A percentile compares a stretch with the other conserved stretches of the same genome.
Conservation (phyloP, 2,329 filamentous ascomycete genomes). For the Clonostachys byssicola region DNA sequence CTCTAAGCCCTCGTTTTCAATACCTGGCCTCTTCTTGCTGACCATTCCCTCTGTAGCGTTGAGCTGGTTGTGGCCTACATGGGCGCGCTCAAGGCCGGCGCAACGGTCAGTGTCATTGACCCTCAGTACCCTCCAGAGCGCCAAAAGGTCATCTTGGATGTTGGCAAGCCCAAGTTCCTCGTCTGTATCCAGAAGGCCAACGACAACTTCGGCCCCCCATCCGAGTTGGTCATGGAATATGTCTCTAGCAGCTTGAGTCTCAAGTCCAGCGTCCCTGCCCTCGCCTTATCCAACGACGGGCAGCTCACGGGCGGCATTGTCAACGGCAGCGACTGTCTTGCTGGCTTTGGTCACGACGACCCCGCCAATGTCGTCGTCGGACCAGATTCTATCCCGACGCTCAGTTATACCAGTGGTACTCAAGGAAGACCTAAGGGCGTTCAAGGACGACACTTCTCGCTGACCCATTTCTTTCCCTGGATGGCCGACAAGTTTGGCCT, state of each 20-base stretch:
- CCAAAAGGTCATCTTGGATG: constrained; percentile 65
- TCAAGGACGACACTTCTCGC: constrained; percentile 76
- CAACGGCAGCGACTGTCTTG: constrained; percentile 52
- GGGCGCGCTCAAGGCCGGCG: constrained; percentile 63
- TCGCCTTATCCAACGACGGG: constrained; percentile 70
- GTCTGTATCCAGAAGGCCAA: constrained; percentile 65
- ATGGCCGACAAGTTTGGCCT: constrained; percentile 83
- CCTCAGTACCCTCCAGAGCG: constrained; percentile 38
- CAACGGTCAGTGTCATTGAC: constrained; percentile 66
- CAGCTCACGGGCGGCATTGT: constrained; percentile 63
- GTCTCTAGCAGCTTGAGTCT: constrained; percentile 70
- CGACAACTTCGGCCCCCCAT: constrained; percentile 37
- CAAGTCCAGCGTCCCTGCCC: constrained; percentile 68
- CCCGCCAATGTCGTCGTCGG: constrained; percentile 71
- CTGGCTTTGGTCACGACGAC: constrained; percentile 49
- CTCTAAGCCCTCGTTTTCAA: too few species aligned
- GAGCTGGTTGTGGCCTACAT: constrained; percentile 66
- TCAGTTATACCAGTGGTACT: constrained; percentile 67
- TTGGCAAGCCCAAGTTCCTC: constrained; percentile 68
- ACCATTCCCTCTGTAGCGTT: constrained; percentile 49
- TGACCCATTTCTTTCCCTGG: constrained; percentile 88
- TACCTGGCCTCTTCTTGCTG: too few species aligned
- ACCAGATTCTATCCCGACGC: constrained; percentile 76
- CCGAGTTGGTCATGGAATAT: constrained; percentile 51
- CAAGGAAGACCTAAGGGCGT: constrained; percentile 87